Base-by-base conservation (phyloP, 192 early-diverging fungal genomes). In the Umbelopsis isabellina region DNA sequence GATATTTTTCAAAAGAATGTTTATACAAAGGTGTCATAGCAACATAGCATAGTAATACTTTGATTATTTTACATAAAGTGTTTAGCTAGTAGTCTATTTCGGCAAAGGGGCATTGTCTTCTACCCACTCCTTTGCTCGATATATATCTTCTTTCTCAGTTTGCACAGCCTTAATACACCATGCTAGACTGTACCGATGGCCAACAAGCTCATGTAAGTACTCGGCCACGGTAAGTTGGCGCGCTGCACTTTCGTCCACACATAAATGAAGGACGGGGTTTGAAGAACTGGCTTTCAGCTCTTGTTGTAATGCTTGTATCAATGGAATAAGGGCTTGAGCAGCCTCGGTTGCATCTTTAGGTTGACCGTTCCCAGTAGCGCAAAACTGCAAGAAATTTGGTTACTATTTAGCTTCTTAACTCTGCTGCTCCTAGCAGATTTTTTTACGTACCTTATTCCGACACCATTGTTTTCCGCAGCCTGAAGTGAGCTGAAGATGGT, bases 401-500 rank as follows among this genome's bases (percentile, higher is more conserved):
- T 5, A 46, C 27, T n/a, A 2, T 22, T 68, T 15, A 33, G 25
- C 30, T 13, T 21, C 9, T 12, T 50, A 2, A 20, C 48, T 33
- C 16, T 37, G 22, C 35, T 25, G 11, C 22, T 25, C 12, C 21
- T 18, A 22, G 35, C 47, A 18, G 4, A 41, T 73, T 10, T 76
- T 22, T 25, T 13, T 25, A 37, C 27, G 61, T 78, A 87, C 81
- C 23, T 73, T 66, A 71, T 96, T 97, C 44, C 65, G 65, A 70
- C 95, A 97, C 75, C 81, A 82, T 12, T 10, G 46, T 67, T 82
- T 82, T 21, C 88, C 89, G 71, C 95, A 97, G 0, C 95, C 95
- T 1, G 65, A 70, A 8, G 91, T 92, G 47, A 97, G 69, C 69
- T 98, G 96, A 12, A 78, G 45, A 77, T 94, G 92, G 74, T 94